Evolutionary conservation across 75 land plant genomes (phyloP).

Genomic region (Pseudotsuga menziesii): DNA sequence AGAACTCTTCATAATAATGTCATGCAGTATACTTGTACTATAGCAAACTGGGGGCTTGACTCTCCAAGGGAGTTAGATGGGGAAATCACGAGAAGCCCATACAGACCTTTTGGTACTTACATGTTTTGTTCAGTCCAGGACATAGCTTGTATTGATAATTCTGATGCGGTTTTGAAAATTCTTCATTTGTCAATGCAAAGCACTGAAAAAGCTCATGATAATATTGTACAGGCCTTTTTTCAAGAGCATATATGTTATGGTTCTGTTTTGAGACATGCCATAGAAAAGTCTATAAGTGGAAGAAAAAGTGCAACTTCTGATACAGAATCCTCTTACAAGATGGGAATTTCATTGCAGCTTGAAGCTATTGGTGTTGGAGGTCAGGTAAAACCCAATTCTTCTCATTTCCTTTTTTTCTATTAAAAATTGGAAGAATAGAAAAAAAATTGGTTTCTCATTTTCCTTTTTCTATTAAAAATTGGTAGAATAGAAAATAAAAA

Average conservation of each 20-base stretch:
- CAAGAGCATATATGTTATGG: background rate
- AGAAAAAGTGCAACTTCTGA: too few species aligned
- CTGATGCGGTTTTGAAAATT: conserved; percentile 31
- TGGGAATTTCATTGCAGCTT: background rate
- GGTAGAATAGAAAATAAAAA: too few species aligned
- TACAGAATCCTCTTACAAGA: background rate
- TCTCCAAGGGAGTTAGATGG: background rate
- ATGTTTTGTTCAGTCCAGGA: conserved; percentile 31
- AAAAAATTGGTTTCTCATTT: too few species aligned
- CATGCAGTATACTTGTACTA: background rate
- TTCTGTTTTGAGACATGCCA: background rate
- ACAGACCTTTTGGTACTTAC: conserved; percentile 52
- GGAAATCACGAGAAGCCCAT: conserved; percentile 26
- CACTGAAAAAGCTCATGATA: too few species aligned
- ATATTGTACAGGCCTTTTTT: too few species aligned
- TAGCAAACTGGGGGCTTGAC: background rate
- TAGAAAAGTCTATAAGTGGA: background rate
- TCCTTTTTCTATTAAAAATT: too few species aligned
- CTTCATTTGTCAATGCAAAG: conserved; percentile 2
- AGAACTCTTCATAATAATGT: background rate
- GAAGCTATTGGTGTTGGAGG: background rate
- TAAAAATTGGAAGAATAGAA: too few species aligned
- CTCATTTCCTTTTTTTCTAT: too few species aligned
- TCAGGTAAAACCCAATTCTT: too few species aligned
- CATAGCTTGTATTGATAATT: conserved; percentile 22